Evolutionary conservation across 2,329 filamentous ascomycete genomes (phyloP), one percentile per base, ranked within the genome.

Genomic region (Aspergillus luchuensis): DNA sequence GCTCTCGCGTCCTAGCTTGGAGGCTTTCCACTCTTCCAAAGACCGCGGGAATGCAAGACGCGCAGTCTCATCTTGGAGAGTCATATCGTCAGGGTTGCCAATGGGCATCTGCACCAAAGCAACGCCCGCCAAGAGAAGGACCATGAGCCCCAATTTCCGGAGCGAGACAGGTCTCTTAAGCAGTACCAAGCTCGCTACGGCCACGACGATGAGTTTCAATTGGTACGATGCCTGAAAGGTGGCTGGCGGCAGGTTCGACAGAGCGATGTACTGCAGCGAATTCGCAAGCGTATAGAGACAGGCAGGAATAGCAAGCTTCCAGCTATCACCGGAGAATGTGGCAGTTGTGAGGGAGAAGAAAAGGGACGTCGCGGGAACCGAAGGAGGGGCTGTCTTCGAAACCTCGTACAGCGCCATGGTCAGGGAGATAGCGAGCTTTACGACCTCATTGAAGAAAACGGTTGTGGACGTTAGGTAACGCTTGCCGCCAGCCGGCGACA

Each of bases 191-290:
- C 91, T 95, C 76, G 97, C 96, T 30, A 97, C 76, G 2, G 95
- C 93, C 0, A 92, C 95, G 1, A 91, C 91, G 64, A 97, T 85
- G 65, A 98, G 95, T 85, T 97, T 97, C 60, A 98, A 82, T 78
- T 99, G 94, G 74, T 95, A 96, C 25, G 95, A 87, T 61, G 97
- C 89, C 76, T 97, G 93, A 73, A 97, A 98, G 57, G 94, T 92
- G 4, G 95, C 92, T 0, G 94, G 91, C 70, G 96, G 92, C 69
- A 98, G 77, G 67, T 98, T 97, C 63, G 91, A 92, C 10, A 97
- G 87, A 1, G 92, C 94, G 56, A 96, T 85, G 72, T 97, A 99
- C 75, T 97, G 92, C 57, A 98, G 80, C n/a, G 91, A 90, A 72
- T 97, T 98, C 71, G 97, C 92, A 28, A 97, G 75, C 0, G 94